Base-by-base conservation (phyloP, 441 rosid species). In the Jatropha podagrica region DNA sequence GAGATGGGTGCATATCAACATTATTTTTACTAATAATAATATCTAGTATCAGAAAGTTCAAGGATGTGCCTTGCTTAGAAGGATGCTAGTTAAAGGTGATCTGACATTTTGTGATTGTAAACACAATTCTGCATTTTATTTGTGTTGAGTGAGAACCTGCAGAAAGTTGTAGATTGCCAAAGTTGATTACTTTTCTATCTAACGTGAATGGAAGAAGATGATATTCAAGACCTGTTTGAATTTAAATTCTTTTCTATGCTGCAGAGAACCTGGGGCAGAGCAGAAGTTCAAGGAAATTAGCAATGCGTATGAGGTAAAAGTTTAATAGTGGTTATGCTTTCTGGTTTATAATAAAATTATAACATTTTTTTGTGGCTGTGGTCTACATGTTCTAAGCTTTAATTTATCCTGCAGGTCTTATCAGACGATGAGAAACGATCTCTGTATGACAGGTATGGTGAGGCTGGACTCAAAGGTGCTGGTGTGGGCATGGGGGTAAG, bases 401-500 rank as follows among this genome's bases (percentile, higher is more conserved):
- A 68, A 13, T 68, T 55, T 66, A 4, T 54, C 76, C 58, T 83
- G 79, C 84, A 96, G 99, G 97, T 94, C 72, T 81, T 96, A 71
- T 92, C 99, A 65, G 97, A 96, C 80, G 97, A 96, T 69, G 98
- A 92, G 87, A 94, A 96, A 80, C 91, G 98, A 54, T 88, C 99
- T 38, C 73, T 96, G 20, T 96, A 96, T 55, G 99, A 96, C 80
- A 90, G 75, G 83, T 96, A 91, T 54, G 99, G 99, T 2, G 99
- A 94, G 82, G 99, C 98, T 65, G 99, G 97, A 81, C 79, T 96
- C 72, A 96, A 94, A 85, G 98, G 98, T 77, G 92, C 93, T 71
- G 97, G 93, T 72, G 85, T 93, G 96, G 99, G 97, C 83, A 91
- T 81, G 91, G 99, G 99, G 94, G 97, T 94, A 89, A 84, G 95